Evolutionary conservation across 345 rosid species (phyloP).

Genomic region (Angophora floribunda): DNA sequence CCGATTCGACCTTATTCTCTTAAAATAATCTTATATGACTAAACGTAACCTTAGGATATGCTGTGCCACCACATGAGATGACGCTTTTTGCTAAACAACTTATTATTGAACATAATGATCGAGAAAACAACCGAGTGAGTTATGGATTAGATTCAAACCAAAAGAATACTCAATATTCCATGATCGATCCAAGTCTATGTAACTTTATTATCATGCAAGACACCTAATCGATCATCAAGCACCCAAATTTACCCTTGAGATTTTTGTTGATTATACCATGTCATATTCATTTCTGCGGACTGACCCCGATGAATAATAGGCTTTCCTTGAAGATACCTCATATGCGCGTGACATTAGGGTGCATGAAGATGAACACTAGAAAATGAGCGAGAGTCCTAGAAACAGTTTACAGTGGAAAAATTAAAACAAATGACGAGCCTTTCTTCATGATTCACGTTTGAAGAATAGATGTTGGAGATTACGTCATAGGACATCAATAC

Average conservation of each 20-base stretch:
- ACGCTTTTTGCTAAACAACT: background rate
- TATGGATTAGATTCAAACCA: background rate
- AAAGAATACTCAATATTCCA: background rate
- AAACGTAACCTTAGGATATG: background rate
- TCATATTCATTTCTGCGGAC: background rate
- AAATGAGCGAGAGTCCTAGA: background rate
- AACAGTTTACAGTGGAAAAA: background rate
- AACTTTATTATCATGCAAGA: background rate
- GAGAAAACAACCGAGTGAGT: background rate
- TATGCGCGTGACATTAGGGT: background rate
- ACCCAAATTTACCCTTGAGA: background rate
- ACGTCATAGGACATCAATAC: background rate
- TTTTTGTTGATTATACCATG: background rate
- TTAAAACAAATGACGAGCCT: background rate
- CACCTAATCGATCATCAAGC: background rate
- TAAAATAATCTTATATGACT: background rate
- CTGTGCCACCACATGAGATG: background rate
- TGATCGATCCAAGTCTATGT: background rate
- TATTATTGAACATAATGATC: background rate
- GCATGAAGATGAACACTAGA: background rate
- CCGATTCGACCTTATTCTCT: fast-evolving
- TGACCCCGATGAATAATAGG: background rate
- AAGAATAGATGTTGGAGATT: background rate
- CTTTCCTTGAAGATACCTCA: background rate
- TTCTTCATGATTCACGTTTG: background rate